These are phyloP conservation scores for Medicago arabica DNA, from an alignment of 306 rosid genomes.

Conservation along the genomic window DNA sequence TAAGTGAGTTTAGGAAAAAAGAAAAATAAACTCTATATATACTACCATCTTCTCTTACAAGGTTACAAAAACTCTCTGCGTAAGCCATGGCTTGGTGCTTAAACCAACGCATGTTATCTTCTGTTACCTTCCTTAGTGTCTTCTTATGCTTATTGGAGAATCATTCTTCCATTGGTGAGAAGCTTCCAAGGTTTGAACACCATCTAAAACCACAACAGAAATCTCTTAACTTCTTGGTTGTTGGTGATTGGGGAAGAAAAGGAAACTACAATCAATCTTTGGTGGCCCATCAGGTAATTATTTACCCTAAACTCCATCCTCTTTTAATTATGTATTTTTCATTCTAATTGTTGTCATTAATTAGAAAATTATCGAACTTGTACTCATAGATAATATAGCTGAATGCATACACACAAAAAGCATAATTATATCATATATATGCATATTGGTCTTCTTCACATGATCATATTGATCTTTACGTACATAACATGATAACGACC, in stretches of 20 bases:
- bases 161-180: conserved; percentile 44
- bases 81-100: background rate
- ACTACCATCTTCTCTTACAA: background rate
- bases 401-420: too few species aligned
- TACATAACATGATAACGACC: too few species aligned
- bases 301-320: too few species aligned
- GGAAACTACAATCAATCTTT: conserved; percentile 66
- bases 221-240: conserved; percentile 57
- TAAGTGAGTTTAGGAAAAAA: too few species aligned
- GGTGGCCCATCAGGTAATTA: conserved; percentile 64
- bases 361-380: background rate
- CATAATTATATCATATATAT: too few species aligned
- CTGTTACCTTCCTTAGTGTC: background rate
- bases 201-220: conserved; percentile 34
- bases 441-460: too few species aligned
- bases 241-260: conserved; percentile 85
- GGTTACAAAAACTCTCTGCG: background rate
- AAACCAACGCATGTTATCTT: background rate
- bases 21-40: too few species aligned
- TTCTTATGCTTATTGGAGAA: background rate
- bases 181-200: conserved; percentile 48
- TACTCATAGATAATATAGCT: too few species aligned
- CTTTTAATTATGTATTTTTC: background rate
- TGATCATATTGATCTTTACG: too few species aligned
- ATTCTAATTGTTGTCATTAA: background rate